Conservation (phyloP, 2,329 filamentous ascomycete genomes). For the Colletotrichum sp. region DNA sequence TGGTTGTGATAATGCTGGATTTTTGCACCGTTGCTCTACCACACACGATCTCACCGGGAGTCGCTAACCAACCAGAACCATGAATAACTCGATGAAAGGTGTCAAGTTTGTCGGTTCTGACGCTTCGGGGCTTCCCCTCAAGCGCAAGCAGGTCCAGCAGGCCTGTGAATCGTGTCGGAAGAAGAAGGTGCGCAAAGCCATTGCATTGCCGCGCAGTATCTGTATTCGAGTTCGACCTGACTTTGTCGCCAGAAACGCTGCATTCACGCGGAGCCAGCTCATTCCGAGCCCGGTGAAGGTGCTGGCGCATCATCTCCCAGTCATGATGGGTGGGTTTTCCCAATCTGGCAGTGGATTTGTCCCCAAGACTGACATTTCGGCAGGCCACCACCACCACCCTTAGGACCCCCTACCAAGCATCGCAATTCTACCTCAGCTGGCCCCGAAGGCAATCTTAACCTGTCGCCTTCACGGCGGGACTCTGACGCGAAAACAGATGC, state of each 20-base stretch:
- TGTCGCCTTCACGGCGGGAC: background rate
- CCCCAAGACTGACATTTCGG: background rate
- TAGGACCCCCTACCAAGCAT: background rate
- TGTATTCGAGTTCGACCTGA: background rate
- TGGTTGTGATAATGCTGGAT: slow-evolving; percentile 8
- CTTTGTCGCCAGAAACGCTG: slow-evolving; percentile 44
- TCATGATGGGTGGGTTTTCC: slow-evolving; percentile 15
- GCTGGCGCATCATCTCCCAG: background rate
- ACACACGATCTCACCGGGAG: background rate
- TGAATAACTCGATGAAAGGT: slow-evolving; percentile 24
- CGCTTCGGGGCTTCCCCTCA: slow-evolving; percentile 57
- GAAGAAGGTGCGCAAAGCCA: slow-evolving; percentile 49
- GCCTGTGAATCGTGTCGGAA: slow-evolving; percentile 61
- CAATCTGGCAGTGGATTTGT: slow-evolving; percentile 7
- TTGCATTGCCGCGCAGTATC: background rate
- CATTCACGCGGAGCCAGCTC: slow-evolving; percentile 40
- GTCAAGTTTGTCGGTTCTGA: slow-evolving; percentile 65
- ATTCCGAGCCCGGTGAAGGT: background rate
- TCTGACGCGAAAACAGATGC: background rate
- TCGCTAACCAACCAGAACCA: background rate
- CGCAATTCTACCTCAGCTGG: background rate
- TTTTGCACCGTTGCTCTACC: background rate
- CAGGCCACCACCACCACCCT: background rate
- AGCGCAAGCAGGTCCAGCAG: slow-evolving; percentile 64
- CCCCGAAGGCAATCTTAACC: background rate